A percentile compares a stretch with the other conserved stretches of the same genome.
Evolutionary conservation across 148 eudicot species (phyloP).

Genomic region (Polygonum maritimum): DNA sequence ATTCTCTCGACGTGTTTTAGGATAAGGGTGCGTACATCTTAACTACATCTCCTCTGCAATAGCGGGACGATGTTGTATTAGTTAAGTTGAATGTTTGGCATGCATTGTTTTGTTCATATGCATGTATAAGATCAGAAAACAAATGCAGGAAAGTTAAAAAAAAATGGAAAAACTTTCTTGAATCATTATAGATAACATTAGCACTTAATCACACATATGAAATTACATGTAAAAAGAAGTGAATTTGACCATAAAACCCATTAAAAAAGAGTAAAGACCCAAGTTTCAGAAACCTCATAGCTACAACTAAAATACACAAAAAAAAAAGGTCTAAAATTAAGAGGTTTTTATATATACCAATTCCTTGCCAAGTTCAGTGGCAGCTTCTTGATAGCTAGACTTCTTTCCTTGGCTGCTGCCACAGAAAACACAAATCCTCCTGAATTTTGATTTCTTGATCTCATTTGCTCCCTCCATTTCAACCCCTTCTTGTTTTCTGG

Average conservation of each 20-base stretch:
- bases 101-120: neutral
- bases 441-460: slow-evolving; percentile 55
- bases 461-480: slow-evolving; percentile 65
- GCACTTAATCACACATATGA: neutral
- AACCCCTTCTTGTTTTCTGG: neutral
- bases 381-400: slow-evolving; percentile 93
- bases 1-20: too few species aligned
- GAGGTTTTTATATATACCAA: slow-evolving; percentile 35
- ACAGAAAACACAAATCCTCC: slow-evolving; percentile 94
- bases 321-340: neutral
- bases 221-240: too few species aligned
- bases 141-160: neutral
- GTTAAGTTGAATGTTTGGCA: too few species aligned
- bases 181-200: neutral
- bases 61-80: too few species aligned
- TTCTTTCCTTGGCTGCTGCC: slow-evolving; percentile 99
- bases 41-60: too few species aligned
- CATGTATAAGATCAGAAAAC: neutral
- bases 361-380: slow-evolving; percentile 85
- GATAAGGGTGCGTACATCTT: too few species aligned
- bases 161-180: neutral
- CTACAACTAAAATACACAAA: neutral
- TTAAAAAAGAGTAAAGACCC: neutral
- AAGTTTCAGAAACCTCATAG: slow-evolving; percentile 11
- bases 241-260: too few species aligned